phyloP scores from a whole-genome alignment of 208 protist genomes.

The Trypanosoma vivax region DNA sequence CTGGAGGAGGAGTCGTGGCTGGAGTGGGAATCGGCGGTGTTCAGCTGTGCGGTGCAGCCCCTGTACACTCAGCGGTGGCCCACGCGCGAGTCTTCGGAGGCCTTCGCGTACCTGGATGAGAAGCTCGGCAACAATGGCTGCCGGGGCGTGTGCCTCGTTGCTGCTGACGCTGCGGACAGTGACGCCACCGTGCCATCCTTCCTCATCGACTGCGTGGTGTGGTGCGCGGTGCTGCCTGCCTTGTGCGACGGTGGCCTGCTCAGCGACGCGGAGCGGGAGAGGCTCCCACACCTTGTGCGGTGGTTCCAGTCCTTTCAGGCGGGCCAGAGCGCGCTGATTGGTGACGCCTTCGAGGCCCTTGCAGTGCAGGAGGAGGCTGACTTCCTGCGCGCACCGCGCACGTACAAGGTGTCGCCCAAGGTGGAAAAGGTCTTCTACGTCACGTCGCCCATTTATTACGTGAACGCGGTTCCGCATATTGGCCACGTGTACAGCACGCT shows the following conservation, averaged over 20 bases:
- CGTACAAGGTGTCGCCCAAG: constrained; percentile 54
- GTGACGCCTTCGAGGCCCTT: constrained; percentile 49
- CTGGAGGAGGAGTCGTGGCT: constrained; percentile 71
- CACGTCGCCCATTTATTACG: constrained; percentile 90
- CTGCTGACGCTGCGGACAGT: not conserved
- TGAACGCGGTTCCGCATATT: constrained; percentile 88
- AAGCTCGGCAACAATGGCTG: constrained; percentile 30
- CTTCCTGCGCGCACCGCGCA: constrained; percentile 73
- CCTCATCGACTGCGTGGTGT: constrained; percentile 68
- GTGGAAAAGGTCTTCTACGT: constrained; percentile 76
- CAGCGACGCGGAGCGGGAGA: constrained; percentile 22
- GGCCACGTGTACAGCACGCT: constrained; percentile 89
- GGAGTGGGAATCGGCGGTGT: constrained; percentile 70
- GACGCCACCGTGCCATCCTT: constrained; percentile 23
- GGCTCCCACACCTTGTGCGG: constrained; percentile 46
- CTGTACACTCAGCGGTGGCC: constrained; percentile 66
- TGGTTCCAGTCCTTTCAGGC: constrained; percentile 68
- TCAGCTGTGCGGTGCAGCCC: constrained; percentile 41
- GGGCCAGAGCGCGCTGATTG: constrained; percentile 45
- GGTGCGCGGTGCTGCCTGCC: constrained; percentile 59
- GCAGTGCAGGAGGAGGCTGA: constrained; percentile 79
- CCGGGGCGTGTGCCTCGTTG: constrained; percentile 13
- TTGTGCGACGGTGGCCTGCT: constrained; percentile 77
- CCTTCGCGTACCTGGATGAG: constrained; percentile 50
- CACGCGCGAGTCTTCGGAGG: constrained; percentile 33